Evolutionary conservation across 164 flowering plant genomes (phyloP).

Genomic region (Berberis vulgaris): DNA sequence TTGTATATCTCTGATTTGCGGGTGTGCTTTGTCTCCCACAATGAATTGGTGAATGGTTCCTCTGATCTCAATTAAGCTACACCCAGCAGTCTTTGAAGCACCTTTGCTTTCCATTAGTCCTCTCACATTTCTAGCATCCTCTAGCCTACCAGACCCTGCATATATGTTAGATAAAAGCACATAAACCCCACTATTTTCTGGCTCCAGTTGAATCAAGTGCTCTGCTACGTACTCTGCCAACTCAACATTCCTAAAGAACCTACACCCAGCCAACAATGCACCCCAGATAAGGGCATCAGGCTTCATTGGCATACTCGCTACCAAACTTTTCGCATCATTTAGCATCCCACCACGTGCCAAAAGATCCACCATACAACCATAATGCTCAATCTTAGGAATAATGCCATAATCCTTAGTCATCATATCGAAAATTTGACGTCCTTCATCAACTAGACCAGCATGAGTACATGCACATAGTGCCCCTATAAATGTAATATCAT

Average conservation of each 20-base stretch:
- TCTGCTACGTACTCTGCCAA: conserved; percentile 19
- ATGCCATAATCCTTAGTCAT: conserved; percentile 19
- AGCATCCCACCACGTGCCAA: conserved; percentile 23
- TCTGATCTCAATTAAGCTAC: conserved; percentile 20
- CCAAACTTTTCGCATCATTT: conserved; percentile 20
- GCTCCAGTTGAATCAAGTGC: conserved; percentile 21
- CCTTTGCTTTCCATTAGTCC: conserved; percentile 15
- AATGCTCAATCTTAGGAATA: conserved; percentile 30
- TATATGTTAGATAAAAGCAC: conserved; percentile 26
- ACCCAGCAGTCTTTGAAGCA: conserved; percentile 17
- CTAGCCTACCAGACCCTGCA: conserved; percentile 19
- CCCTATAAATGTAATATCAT: conserved; percentile 24
- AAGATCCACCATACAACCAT: conserved; percentile 44
- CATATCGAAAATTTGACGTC: conserved; percentile 19
- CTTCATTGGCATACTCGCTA: conserved; percentile 28
- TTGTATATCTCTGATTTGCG: conserved; percentile 17
- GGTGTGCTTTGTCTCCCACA: conserved; percentile 20
- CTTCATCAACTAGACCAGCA: conserved; percentile 24
- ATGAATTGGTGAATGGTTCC: conserved; percentile 18
- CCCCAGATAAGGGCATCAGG: conserved; percentile 36
- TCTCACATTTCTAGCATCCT: conserved; percentile 1
- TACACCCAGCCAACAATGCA: conserved; percentile 28
- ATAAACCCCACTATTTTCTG: conserved; percentile 22
- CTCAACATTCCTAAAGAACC: conserved; percentile 19
- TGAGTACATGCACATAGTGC: conserved; percentile 28